phyloP scores from a whole-genome alignment of 2,329 filamentous ascomycete genomes.

The Fusarium aywerte region DNA sequence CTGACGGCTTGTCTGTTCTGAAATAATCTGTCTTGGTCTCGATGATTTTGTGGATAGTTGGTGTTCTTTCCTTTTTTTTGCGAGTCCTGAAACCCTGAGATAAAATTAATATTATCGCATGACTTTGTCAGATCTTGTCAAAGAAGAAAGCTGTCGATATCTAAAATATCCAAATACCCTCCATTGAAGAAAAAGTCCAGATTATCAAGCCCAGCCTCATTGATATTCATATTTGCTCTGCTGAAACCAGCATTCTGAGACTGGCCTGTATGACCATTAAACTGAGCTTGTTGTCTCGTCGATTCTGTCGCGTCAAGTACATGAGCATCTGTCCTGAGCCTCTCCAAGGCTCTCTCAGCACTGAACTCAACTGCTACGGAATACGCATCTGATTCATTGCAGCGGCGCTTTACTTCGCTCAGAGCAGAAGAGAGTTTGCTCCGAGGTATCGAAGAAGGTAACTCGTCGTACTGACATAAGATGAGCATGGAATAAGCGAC shows the following conservation, averaged over 20 bases:
- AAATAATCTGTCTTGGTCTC: too few relatives aligned
- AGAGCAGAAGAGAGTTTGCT: constrained; percentile 4
- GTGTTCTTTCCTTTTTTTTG: too few relatives aligned
- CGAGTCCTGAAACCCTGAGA: too few relatives aligned
- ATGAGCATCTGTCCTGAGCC: background rate
- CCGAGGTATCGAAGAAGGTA: background rate
- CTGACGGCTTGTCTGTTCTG: too few relatives aligned
- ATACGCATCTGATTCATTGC: constrained; percentile 12
- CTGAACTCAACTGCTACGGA: constrained; percentile 24
- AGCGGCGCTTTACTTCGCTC: constrained; percentile 19
- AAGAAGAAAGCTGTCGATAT: constrained; percentile 22
- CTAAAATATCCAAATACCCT: constrained; percentile 22
- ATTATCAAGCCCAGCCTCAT: constrained; percentile 15
- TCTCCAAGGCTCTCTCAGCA: constrained; percentile 28
- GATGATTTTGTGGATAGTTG: too few relatives aligned
- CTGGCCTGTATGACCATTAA: background rate
- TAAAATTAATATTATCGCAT: too few relatives aligned
- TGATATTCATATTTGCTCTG: background rate
- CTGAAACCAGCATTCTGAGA: background rate
- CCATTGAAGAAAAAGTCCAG: constrained; percentile 31
- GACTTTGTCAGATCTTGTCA: too few relatives aligned
- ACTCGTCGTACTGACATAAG: constrained; percentile 23
- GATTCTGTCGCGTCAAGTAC: background rate
- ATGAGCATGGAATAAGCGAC: constrained; percentile 28
- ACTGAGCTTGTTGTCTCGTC: background rate